A percentile compares a stretch with the other conserved stretches of the same genome.
Evolutionary conservation across 164 flowering plant species (phyloP).

Genomic region (Paratinospora sagittata): DNA sequence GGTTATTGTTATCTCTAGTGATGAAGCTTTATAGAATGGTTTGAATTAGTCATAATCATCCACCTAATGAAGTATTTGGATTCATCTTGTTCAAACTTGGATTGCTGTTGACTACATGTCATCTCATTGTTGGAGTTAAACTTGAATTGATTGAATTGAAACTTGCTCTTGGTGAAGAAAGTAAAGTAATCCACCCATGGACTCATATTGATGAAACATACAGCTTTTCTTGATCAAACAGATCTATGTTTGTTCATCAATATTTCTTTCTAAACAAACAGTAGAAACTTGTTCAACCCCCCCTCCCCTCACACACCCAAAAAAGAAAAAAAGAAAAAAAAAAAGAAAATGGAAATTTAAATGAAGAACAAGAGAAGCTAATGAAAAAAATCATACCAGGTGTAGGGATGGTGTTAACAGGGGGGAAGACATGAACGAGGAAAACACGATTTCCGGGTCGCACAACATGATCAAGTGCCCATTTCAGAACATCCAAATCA

Average conservation of each 20-base stretch:
- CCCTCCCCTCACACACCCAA: too few relatives aligned
- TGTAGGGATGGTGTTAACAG: conserved; percentile 50
- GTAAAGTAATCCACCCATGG: neutral
- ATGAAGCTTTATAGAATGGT: too few relatives aligned
- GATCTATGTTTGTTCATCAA: neutral
- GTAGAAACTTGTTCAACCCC: neutral
- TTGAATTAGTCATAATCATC: too few relatives aligned
- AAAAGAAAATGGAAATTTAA: neutral
- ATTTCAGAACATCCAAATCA: conserved; percentile 57
- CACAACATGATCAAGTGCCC: conserved; percentile 60
- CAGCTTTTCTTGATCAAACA: neutral
- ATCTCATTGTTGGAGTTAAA: neutral
- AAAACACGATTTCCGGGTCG: conserved; percentile 43
- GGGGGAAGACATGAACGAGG: conserved; percentile 73
- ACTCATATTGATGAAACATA: neutral
- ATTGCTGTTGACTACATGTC: neutral
- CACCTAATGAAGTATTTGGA: too few relatives aligned
- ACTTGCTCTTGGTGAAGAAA: too few relatives aligned
- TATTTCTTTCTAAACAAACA: neutral
- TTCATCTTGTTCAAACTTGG: too few relatives aligned
- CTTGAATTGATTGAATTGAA: neutral
- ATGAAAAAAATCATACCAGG: conserved; percentile 45
- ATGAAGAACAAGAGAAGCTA: neutral
- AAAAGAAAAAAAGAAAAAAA: too few relatives aligned
- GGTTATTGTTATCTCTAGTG: too few relatives aligned